Base-by-base conservation (phyloP, 2,329 filamentous ascomycete species). In the Aurifilum marmelostoma region DNA sequence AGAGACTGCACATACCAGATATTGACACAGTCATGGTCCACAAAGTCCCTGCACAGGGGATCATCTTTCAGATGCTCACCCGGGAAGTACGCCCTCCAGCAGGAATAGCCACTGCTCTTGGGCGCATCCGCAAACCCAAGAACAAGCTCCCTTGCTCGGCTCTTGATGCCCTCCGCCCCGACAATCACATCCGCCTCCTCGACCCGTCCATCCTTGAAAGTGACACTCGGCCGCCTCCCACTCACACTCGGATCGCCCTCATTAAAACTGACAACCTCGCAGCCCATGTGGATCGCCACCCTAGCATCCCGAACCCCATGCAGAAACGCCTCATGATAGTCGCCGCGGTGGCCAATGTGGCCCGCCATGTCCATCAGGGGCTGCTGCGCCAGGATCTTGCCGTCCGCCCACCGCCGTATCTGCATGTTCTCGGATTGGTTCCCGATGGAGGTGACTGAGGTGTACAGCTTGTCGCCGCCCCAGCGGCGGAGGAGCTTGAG, bases 151-250 rank as follows among this genome's bases (percentile, higher is more conserved):
- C 84, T 76, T 0, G 85, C 83, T 41, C 83, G 82, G 47, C 82
- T 84, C 69, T 85, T 82, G 66, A 87, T 85, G 8, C 84, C 80
- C 74, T 87, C 85, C 34, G 83, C 84, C 5, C 83, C 85, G 7
- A 87, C 76, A 3, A 87, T 80, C 0, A 86, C 72, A 72, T 87
- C 84, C 0, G 82, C 84, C 2, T 72, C 66, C 69, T 82, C 79
- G 29, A 77, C 75, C 8, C 74, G 73, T 5, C 79, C 80, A 66
- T 79, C 78, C 5, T 74, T 75, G 21, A 83, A 76, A 0, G 69
- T 74, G 9, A 82, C 71, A 14, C 73, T 77, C 3, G 77, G 78
- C 63, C 73, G 78, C 63, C 73, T 74, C 12, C 43, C 16, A 14
- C 34, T 32, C 8, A 27, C n/a, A 2, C 14, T 41, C 21, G 43